Conservation (phyloP, 176 grass and related monocot genomes). For the Coix lacrymajobi region DNA sequence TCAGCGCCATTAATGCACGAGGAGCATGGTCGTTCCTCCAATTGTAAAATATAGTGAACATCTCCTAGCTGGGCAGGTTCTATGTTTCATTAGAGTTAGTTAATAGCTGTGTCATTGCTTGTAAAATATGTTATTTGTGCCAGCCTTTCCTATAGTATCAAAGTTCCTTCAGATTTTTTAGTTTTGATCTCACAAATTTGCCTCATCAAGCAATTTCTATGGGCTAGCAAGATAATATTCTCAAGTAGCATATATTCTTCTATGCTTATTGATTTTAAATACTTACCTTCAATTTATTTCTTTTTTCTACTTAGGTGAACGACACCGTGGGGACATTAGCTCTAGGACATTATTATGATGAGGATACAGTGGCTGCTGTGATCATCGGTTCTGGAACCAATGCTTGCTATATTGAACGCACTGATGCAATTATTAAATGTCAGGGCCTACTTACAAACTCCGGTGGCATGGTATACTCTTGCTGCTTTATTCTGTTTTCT, state of each 20-base stretch:
- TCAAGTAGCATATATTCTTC: background rate
- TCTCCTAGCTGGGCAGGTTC: background rate
- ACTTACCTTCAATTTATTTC: background rate
- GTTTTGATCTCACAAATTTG: background rate
- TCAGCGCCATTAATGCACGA: background rate
- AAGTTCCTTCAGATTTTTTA: background rate
- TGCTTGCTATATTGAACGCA: slow-evolving; percentile 89
- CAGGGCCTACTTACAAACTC: slow-evolving; percentile 88
- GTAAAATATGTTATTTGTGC: background rate
- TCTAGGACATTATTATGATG: slow-evolving; percentile 73
- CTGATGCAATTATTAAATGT: slow-evolving; percentile 92
- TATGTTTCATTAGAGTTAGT: background rate
- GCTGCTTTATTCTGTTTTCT: slow-evolving; percentile 19
- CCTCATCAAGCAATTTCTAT: background rate
- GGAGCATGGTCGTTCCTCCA: background rate
- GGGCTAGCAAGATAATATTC: background rate
- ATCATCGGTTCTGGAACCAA: slow-evolving; percentile 89
- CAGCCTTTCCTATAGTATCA: background rate
- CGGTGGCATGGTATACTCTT: slow-evolving; percentile 78
- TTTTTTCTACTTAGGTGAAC: slow-evolving; percentile 64
- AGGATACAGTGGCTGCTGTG: slow-evolving; percentile 89
- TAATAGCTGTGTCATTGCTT: background rate
- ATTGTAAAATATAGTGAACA: background rate
- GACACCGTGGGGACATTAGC: slow-evolving; percentile 98
- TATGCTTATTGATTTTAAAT: slow-evolving; percentile 4